phyloP scores from a whole-genome alignment of 75 land plant genomes.

The Selaginella tamariscina region DNA sequence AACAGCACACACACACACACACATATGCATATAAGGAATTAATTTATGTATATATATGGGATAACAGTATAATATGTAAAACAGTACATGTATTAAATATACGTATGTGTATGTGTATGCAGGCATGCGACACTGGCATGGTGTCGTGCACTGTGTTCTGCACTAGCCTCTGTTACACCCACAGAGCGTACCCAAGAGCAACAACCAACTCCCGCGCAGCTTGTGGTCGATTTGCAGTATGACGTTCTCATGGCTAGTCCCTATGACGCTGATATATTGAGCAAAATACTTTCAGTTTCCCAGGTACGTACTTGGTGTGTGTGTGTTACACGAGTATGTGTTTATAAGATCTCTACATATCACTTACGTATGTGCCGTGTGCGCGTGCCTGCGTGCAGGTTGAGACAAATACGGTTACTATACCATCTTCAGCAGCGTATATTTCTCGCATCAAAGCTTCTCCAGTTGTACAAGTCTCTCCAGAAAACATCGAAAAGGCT shows the following conservation, averaged over 20 bases:
- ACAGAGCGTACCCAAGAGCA: neutral
- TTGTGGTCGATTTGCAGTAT: conserved; percentile 49
- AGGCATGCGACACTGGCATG: conserved; percentile 87
- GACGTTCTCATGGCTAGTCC: conserved; percentile 39
- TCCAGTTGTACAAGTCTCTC: conserved; percentile 39
- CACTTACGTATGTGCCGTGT: too few species aligned
- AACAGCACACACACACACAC: too few species aligned
- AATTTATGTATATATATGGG: too few species aligned
- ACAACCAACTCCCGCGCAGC: conserved; percentile 21
- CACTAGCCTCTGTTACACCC: conserved; percentile 60
- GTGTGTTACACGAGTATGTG: too few species aligned
- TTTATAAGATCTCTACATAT: too few species aligned
- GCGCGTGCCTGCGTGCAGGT: too few species aligned
- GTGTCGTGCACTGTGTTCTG: conserved; percentile 72
- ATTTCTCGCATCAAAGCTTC: conserved; percentile 32
- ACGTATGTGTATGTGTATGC: too few species aligned
- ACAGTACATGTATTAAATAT: too few species aligned
- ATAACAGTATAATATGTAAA: too few species aligned
- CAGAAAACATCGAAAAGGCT: conserved; percentile 66
- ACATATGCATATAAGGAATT: too few species aligned
- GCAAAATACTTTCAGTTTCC: conserved; percentile 21
- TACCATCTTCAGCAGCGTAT: neutral
- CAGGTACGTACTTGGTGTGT: too few species aligned
- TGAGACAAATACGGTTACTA: neutral
- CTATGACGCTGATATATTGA: conserved; percentile 28